Evolutionary conservation across 202 grass and related monocot species (phyloP).

Genomic region (Bolboschoenoplectus hybrid): DNA sequence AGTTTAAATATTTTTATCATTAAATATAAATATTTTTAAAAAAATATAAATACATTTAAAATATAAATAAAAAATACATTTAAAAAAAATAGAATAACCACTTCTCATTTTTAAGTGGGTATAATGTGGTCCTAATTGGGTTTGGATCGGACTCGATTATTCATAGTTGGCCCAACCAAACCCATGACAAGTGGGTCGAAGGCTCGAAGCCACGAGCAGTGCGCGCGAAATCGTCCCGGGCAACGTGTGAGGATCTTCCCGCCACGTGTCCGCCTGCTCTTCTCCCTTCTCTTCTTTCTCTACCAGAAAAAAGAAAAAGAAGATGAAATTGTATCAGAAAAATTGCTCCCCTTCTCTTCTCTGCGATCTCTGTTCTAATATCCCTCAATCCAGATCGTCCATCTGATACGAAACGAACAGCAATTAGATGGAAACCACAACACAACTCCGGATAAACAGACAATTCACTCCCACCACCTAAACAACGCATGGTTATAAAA

Average conservation of each 20-base stretch:
- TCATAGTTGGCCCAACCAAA: not conserved
- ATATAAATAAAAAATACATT: too few relatives aligned
- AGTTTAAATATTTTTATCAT: too few relatives aligned
- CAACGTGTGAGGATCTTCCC: slow-evolving; percentile 44
- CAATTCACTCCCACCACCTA: slow-evolving; percentile 58
- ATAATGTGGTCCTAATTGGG: not conserved
- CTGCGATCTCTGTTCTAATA: not conserved
- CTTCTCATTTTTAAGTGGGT: not conserved
- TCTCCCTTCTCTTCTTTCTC: slow-evolving; percentile 13
- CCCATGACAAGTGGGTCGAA: not conserved
- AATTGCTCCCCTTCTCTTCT: not conserved
- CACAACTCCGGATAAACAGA: slow-evolving; percentile 30
- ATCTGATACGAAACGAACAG: not conserved
- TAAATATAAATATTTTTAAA: too few relatives aligned
- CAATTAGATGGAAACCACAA: not conserved
- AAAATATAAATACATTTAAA: too few relatives aligned
- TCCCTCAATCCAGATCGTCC: slow-evolving; percentile 2
- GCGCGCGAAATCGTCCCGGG: slow-evolving; percentile 40
- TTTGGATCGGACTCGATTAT: not conserved
- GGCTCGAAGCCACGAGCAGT: slow-evolving; percentile 24
- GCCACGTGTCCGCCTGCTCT: slow-evolving; percentile 53
- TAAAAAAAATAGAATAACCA: too few relatives aligned
- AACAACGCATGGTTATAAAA: slow-evolving; percentile 56
- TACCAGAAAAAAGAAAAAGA: slow-evolving; percentile 67
- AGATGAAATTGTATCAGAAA: not conserved